Conservation (phyloP, 208 protist genomes). For the Trypanosoma boissoni region DNA sequence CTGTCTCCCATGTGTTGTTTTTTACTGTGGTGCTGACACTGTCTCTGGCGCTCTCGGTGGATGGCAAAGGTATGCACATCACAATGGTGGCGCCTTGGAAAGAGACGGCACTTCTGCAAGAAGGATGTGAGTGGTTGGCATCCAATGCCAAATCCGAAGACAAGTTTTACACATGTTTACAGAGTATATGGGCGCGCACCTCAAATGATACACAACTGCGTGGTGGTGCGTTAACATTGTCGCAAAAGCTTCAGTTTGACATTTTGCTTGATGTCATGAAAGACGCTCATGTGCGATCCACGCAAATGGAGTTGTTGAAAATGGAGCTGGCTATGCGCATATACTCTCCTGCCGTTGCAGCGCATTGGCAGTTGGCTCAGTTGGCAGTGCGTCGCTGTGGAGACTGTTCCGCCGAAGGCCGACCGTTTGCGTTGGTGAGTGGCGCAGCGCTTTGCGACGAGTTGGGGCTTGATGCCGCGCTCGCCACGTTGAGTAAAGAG, state of each 20-base stretch:
- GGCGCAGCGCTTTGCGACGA: constrained; percentile 18
- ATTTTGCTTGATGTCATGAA: constrained; percentile 20
- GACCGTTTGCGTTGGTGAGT: constrained; percentile 20
- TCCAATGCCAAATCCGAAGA: neutral
- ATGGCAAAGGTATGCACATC: constrained; percentile 40
- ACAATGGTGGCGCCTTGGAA: constrained; percentile 58
- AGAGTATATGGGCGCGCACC: constrained; percentile 27
- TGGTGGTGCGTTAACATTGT: constrained; percentile 15
- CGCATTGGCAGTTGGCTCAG: constrained; percentile 51
- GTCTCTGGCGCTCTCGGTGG: neutral
- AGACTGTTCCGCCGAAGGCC: constrained; percentile 16
- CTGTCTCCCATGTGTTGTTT: neutral
- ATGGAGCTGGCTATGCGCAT: constrained; percentile 48
- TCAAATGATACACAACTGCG: neutral
- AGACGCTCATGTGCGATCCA: neutral
- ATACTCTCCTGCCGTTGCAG: constrained; percentile 60
- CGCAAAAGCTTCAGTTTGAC: constrained; percentile 40
- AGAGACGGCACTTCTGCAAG: constrained; percentile 57
- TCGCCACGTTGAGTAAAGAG: neutral
- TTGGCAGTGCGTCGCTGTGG: constrained; percentile 11
- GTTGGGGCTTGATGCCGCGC: neutral
- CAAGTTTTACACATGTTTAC: constrained; percentile 47
- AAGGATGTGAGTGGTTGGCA: constrained; percentile 60
- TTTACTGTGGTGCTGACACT: neutral
- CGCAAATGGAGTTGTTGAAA: constrained; percentile 26